These are phyloP conservation scores for Ustilaginoidea virens DNA, from an alignment of 2,329 filamentous ascomycete genomes.

Conservation along the genomic window DNA sequence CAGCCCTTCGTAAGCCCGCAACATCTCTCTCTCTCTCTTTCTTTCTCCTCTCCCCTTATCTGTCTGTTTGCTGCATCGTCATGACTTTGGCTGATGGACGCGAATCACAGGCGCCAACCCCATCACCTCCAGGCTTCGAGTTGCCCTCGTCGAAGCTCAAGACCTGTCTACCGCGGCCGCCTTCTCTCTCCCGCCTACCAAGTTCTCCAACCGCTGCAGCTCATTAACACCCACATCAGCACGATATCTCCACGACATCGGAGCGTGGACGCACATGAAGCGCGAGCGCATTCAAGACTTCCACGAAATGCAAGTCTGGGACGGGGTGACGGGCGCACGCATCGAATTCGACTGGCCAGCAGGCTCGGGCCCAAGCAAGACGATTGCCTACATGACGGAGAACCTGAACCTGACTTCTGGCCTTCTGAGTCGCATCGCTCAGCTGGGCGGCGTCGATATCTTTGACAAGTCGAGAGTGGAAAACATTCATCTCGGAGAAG, in stretches of 20 bases:
- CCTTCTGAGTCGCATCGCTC: constrained; percentile 54
- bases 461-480: constrained; percentile 68
- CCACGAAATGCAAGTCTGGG: constrained; percentile 97
- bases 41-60: neutral
- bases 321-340: constrained; percentile 72
- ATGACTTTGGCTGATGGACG: too few relatives aligned
- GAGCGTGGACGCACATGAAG: constrained; percentile 69
- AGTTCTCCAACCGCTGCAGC: constrained; percentile 89
- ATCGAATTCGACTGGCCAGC: constrained; percentile 74
- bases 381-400: constrained; percentile 93
- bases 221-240: constrained; percentile 83
- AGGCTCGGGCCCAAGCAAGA: constrained; percentile 32
- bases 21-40: neutral
- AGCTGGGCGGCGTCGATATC: constrained; percentile 52
- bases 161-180: constrained; percentile 55
- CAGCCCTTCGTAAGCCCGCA: constrained; percentile 51
- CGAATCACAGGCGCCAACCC: constrained; percentile 72
- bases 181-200: constrained; percentile 49
- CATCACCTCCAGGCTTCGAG: constrained; percentile 57
- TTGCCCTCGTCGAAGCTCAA: constrained; percentile 84
- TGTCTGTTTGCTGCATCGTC: too few relatives aligned
- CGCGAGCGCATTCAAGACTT: constrained; percentile 67
- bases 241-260: constrained; percentile 67
- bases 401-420: constrained; percentile 78
- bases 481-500: constrained; percentile 59